Conservation (phyloP, 352 stramenopile species). For the Pythium pyrilobum region DNA sequence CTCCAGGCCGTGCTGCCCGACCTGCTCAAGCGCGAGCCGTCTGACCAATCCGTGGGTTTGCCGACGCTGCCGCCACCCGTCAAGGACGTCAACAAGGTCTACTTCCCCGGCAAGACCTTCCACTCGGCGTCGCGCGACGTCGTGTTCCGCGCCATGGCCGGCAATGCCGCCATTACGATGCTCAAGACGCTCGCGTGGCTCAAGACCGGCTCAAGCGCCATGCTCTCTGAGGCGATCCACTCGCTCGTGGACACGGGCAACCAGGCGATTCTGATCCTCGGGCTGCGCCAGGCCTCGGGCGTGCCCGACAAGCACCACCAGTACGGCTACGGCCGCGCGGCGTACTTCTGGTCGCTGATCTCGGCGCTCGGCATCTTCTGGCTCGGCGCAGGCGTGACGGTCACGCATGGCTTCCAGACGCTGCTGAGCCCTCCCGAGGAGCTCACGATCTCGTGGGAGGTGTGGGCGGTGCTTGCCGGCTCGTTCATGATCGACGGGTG, state of each 20-base stretch:
- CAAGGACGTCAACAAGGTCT: constrained; percentile 82
- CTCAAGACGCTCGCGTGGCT: constrained; percentile 89
- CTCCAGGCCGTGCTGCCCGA: constrained; percentile 28
- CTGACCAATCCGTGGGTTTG: neutral
- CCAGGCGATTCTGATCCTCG: constrained; percentile 89
- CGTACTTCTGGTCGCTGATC: constrained; percentile 99
- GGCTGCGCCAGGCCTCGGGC: constrained; percentile 75
- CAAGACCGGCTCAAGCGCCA: constrained; percentile 93
- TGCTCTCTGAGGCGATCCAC: constrained; percentile 98
- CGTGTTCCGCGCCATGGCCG: constrained; percentile 86
- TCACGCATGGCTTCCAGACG: constrained; percentile 90
- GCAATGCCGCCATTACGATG: constrained; percentile 93
- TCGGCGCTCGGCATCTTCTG: constrained; percentile 98
- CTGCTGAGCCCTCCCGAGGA: constrained; percentile 63
- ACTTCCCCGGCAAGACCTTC: constrained; percentile 80
- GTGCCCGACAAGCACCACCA: constrained; percentile 93
- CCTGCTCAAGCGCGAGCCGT: constrained; percentile 23
- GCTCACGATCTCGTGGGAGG: constrained; percentile 77
- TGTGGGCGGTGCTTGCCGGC: constrained; percentile 94
- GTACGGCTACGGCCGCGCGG: constrained; percentile 96
- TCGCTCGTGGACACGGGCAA: constrained; percentile 97
- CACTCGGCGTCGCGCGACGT: constrained; percentile 72
- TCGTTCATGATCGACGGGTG: constrained; percentile 96
- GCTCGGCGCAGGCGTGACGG: constrained; percentile 92
- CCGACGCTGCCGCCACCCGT: constrained; percentile 42